Evolutionary conservation across 2,329 filamentous ascomycete species (phyloP), one percentile per base, ranked within the genome.

Genomic region (Ilyonectria sp.): DNA sequence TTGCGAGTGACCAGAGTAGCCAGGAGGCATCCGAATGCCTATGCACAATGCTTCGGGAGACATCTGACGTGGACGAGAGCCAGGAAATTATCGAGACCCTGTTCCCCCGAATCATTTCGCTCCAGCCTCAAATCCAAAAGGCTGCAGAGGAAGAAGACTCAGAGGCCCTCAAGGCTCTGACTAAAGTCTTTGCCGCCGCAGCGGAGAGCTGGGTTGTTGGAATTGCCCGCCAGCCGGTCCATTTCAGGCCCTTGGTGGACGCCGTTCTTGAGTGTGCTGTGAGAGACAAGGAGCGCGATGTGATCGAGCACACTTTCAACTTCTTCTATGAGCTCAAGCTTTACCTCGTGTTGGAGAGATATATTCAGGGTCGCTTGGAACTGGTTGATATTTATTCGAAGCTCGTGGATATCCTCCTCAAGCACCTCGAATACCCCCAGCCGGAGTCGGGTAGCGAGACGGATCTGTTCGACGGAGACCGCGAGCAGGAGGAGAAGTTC

Each of bases 281-380:
- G 11, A 89, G 93, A 72, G 96, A 99, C 80, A 91, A 91, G 78
- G 95, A 98, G 60, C 90, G 93, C 69, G 96, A 99, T 72, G 94
- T 95, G 5, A 94, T 99, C 70, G 93, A 94, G 60, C 91, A 96
- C 76, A 99, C 97, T 0, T 99, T 99, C 82, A 91, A 90, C 73
- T 98, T 99, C 83, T 99, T 96, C 96, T 98, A 97, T 79, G 96
- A 99, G 78, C 87, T 99, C 53, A 99, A 99, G 85, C 94, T 98
- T 79, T 98, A 97, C 79, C 86, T 99, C 54, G 94, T 95, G 2
- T 82, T 99, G 60, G 95, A 98, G 40, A 92, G 92, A 72, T 99
- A 98, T 79, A 93, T 93, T 58, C 89, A 94, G 75, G 93, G 95
- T 46, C 90, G 95, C 58, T 81, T 94, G 70, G 87, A 93, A 74